phyloP scores from a whole-genome alignment of 2,329 filamentous ascomycete species.

The Microcyclospora pomicola region DNA sequence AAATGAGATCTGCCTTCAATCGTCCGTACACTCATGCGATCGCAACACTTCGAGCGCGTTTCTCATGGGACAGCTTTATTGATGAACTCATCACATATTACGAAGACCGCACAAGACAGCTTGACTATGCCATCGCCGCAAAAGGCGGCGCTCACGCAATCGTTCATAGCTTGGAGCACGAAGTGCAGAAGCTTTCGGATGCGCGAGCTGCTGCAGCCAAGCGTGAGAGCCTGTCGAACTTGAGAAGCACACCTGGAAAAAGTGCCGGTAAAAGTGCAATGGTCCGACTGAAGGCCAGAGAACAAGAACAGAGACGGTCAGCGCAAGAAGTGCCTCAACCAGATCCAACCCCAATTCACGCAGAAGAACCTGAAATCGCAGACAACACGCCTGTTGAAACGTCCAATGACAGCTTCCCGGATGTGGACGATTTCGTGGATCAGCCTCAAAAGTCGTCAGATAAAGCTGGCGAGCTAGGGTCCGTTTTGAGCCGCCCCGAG shows the following conservation, averaged over 20 bases:
- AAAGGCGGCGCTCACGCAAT: slow-evolving; percentile 33
- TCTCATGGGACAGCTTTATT: slow-evolving; percentile 38
- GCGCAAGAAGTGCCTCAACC: neutral
- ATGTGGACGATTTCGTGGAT: too few species aligned
- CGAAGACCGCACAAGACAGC: slow-evolving; percentile 23
- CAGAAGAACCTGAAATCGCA: too few species aligned
- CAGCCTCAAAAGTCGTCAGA: too few species aligned
- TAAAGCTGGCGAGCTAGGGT: too few species aligned
- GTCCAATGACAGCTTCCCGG: too few species aligned
- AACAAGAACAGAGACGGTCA: neutral
- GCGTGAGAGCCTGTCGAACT: slow-evolving; percentile 10
- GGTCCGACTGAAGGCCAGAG: slow-evolving; percentile 7
- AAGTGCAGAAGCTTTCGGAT: slow-evolving; percentile 12
- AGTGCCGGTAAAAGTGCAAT: slow-evolving; percentile 9
- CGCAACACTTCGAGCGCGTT: slow-evolving; percentile 30
- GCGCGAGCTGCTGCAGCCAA: slow-evolving; percentile 5
- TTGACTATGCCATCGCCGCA: slow-evolving; percentile 28
- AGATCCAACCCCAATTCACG: too few species aligned
- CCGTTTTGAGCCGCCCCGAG: too few species aligned
- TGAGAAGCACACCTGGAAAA: slow-evolving; percentile 9
- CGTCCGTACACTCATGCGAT: slow-evolving; percentile 25
- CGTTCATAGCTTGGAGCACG: slow-evolving; percentile 17
- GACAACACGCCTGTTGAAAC: too few species aligned
- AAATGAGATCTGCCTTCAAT: slow-evolving; percentile 5
- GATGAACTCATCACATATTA: slow-evolving; percentile 19